Evolutionary conservation across 2,329 filamentous ascomycete genomes (phyloP), one percentile per base, ranked within the genome.

Genomic region (Botrytis fragariae): DNA sequence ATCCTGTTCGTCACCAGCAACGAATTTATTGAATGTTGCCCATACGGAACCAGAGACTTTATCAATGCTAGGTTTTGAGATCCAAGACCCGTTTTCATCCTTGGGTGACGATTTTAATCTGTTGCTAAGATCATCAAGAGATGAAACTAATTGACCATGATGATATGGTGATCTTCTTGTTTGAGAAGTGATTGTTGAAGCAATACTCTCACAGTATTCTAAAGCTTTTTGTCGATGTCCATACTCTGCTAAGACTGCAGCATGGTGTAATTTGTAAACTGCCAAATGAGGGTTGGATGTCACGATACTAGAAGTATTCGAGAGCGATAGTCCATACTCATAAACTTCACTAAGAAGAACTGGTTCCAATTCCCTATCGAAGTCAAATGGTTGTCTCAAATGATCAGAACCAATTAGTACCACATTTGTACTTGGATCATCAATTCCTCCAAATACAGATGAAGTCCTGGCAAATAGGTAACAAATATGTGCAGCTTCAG

Each of bases 301-400:
- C 0, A 86, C 82, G 16, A 86, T 82, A 35, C 86, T 84, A 3
- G 87, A 86, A 42, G 86, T 85, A 35, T 87, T 87, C 3, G 91
- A 86, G 22, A 98, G 87, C 16, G 93, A 93, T 18, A 93, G 85
- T 0, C 93, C 94, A 81, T 94, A 98, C 81, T 99, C 96, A 79
- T 97, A 98, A 0, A 97, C 90, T 82, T 99, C 96, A 60, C 94
- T 98, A n/a, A 99, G 87, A 69, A 98, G 86, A n/a, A 98, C 89
- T 6, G 94, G 89, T 80, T 98, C 94, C 10, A 93, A 87, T 78
- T 98, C 94, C 76, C 91, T 90, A 71, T 91, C 90, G 75, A 95
- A 91, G 69, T 93, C 90, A 69, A 91, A 88, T 10, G 90, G 87
- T 74, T 92, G 88, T 65, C 88, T 88, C 74, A 88, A 87, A 82